Percentiles rank a stretch among this genome's conserved stretches.
phyloP scores from a whole-genome alignment of 148 eudicot genomes.

The Salicornia ramosissima region DNA sequence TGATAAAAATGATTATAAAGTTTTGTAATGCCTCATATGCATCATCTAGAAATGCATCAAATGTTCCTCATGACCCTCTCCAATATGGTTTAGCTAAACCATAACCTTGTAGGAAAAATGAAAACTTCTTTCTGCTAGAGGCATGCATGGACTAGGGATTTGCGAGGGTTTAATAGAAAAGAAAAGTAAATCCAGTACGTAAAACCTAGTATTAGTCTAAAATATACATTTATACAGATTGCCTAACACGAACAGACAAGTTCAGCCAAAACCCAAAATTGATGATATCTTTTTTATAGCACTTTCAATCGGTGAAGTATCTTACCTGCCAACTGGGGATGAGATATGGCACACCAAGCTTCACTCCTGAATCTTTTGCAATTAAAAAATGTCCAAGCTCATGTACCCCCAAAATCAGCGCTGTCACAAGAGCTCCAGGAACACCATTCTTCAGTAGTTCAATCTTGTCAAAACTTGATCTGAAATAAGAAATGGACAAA shows the following conservation, averaged over 20 bases:
- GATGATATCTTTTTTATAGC: background rate
- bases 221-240: background rate
- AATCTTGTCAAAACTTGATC: conserved; percentile 74
- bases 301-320: conserved; percentile 1
- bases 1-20: too few relatives aligned
- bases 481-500: conserved; percentile 34
- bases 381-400: conserved; percentile 82
- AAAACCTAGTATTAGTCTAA: background rate
- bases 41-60: too few relatives aligned
- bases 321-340: conserved; percentile 99
- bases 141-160: too few relatives aligned
- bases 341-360: conserved; percentile 82
- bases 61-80: too few relatives aligned
- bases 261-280: background rate
- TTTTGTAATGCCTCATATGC: too few relatives aligned
- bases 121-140: too few relatives aligned
- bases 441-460: conserved; percentile 77
- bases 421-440: conserved; percentile 91
- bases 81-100: too few relatives aligned
- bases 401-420: conserved; percentile 74
- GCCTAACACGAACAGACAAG: background rate
- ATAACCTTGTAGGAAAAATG: too few relatives aligned
- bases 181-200: background rate
- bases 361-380: conserved; percentile 64
- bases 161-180: background rate